Evolutionary conservation across 257 asterid genomes (phyloP), one percentile per base, ranked within the genome.

Genomic region (Nicotiana tomentosiformis): DNA sequence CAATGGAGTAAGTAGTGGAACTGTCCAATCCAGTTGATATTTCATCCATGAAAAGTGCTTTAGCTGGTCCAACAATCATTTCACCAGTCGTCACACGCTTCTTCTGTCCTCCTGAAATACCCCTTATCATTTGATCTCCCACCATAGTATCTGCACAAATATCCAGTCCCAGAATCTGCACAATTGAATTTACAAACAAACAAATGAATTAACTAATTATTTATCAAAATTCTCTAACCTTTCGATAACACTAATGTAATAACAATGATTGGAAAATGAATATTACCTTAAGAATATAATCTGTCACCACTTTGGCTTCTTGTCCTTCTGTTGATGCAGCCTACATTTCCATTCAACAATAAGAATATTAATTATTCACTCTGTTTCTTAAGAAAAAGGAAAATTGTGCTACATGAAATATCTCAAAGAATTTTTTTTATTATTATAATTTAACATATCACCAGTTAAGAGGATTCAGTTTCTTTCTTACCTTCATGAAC

Each of bases 301-400:
- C 95, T 0, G 95, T 91, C 43, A 93, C 88, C 37, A 91, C 85
- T 67, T 83, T 87, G 53, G 88, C 87, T 87, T 93, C 93, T 84
- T 93, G 95, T 68, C 94, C 95, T 82, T 87, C 90, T 10, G 89
- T 89, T 26, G 97, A 89, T 80, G 88, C 92, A 77, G 97, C 93
- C 97, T 93, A 65, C 64, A 80, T 83, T 62, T 68, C 61, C 58
- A 62, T 30, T 37, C 76, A 62, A 20, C 33, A 37, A 61, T 49
- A 74, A 14, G 26, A 74, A 46, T 7, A 49, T 23, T 23, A 49
- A 49, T 1, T 74, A 46, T 23, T 49, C 39, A 26, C 68, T 62
- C 5, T 26, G 17, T 62, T 26, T 62, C 8, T 11, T 10, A 62
- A 62, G 68, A 62, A 62, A 65, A 65, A 5, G 14, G 68, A 62